Conservation (phyloP, 176 grass and related monocot genomes). For the Oryza coarctata region DNA sequence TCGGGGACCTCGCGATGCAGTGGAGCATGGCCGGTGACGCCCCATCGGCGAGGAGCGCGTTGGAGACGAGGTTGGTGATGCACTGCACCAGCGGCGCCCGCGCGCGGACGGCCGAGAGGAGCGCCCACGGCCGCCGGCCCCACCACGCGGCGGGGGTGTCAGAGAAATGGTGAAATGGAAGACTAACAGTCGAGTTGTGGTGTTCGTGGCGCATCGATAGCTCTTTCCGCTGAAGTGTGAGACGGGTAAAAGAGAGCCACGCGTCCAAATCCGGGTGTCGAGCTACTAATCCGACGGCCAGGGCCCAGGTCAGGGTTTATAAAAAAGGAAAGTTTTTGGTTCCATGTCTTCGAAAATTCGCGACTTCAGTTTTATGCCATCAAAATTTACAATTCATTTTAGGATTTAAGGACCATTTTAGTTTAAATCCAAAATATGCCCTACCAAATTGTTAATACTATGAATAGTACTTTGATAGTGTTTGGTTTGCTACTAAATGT, state of each 20-base stretch:
- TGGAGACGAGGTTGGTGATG: slow-evolving; percentile 93
- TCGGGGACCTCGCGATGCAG: slow-evolving; percentile 67
- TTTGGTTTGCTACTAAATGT: no score
- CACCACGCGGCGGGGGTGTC: slow-evolving; percentile 9
- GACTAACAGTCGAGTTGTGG: no score
- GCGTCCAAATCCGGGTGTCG: neutral
- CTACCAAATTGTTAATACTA: no score
- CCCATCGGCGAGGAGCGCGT: slow-evolving; percentile 68
- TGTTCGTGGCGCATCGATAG: neutral
- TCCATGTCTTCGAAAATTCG: no score
- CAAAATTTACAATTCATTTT: no score
- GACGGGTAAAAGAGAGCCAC: neutral
- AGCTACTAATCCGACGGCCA: neutral
- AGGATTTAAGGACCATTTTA: no score
- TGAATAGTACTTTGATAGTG: no score
- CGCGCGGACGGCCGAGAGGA: slow-evolving; percentile 54
- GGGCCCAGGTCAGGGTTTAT: no score
- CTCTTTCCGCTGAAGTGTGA: neutral
- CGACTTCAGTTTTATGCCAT: no score
- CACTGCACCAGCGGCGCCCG: slow-evolving; percentile 78
- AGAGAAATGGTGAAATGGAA: no score
- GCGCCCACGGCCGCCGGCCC: slow-evolving; percentile 50
- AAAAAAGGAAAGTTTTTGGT: no score
- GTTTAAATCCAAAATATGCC: no score
- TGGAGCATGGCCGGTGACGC: slow-evolving; percentile 91